phyloP scores from a whole-genome alignment of 768 basidiomycete genomes.

The Pleurotus sapidus region DNA sequence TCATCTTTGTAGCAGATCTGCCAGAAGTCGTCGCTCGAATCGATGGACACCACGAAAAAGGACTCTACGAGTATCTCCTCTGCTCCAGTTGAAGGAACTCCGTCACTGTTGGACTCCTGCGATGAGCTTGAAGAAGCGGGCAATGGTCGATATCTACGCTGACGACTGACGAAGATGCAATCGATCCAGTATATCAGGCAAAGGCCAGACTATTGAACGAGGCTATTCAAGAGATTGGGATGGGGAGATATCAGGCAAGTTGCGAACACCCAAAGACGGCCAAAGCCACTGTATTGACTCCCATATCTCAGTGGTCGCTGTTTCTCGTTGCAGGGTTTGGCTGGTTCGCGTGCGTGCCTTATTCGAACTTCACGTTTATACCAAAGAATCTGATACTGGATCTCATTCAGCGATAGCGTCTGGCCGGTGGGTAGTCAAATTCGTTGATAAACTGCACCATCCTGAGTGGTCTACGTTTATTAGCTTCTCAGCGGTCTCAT shows the following conservation, averaged over 20 bases:
- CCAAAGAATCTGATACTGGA: too few species aligned
- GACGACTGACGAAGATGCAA: not conserved
- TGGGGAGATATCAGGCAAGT: conserved; percentile 61
- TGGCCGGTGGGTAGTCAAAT: conserved; percentile 54
- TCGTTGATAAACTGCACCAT: not conserved
- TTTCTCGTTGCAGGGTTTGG: conserved; percentile 72
- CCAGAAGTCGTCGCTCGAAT: too few species aligned
- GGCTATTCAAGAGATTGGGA: conserved; percentile 65
- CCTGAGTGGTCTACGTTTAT: too few species aligned
- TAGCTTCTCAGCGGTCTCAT: conserved; percentile 68
- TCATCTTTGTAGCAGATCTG: too few species aligned
- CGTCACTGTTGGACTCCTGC: not conserved
- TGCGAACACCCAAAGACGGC: not conserved
- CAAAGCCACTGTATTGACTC: not conserved
- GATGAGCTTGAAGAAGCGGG: not conserved
- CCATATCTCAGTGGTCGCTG: conserved; percentile 44
- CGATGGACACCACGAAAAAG: not conserved
- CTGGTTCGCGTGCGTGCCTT: conserved; percentile 61
- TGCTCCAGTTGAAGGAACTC: not conserved
- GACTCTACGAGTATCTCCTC: not conserved
- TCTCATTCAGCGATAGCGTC: conserved; percentile 51
- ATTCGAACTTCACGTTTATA: not conserved
- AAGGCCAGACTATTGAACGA: conserved; percentile 56
- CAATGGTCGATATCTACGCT: not conserved
- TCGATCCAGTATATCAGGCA: conserved; percentile 55